Conservation (phyloP, 495 filamentous ascomycete genomes). For the Trichoderma reesei region DNA sequence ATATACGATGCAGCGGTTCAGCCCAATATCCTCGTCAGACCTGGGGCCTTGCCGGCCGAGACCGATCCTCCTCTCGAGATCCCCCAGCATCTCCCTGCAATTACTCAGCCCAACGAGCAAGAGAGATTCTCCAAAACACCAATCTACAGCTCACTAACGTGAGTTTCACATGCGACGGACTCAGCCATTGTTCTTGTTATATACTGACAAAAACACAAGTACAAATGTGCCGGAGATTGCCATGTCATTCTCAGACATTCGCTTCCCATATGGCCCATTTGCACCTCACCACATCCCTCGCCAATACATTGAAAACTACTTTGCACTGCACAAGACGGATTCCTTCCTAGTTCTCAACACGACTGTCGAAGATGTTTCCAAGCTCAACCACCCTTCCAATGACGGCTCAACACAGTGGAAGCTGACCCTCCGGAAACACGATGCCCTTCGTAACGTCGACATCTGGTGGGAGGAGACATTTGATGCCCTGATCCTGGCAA, state of each 20-base stretch:
- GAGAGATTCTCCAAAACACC: conserved; percentile 36
- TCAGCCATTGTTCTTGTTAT: too few relatives aligned
- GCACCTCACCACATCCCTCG: conserved; percentile 37
- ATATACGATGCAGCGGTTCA: conserved; percentile 34
- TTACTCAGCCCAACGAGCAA: conserved; percentile 28
- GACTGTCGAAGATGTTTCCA: conserved; percentile 38
- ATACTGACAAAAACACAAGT: conserved; percentile 15
- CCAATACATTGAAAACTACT: conserved; percentile 41
- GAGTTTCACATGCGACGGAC: conserved; percentile 9
- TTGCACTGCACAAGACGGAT: conserved; percentile 32
- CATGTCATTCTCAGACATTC: conserved; percentile 39
- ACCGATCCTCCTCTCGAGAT: conserved; percentile 33
- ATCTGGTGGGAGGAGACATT: conserved; percentile 41
- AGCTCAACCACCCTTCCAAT: conserved; percentile 12
- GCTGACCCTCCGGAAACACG: conserved; percentile 34
- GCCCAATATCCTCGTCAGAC: conserved; percentile 20
- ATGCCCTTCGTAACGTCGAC: conserved; percentile 29
- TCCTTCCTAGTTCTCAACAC: conserved; percentile 33
- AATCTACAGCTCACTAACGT: conserved; percentile 39
- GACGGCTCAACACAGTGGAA: conserved; percentile 27
- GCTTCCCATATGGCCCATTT: conserved; percentile 43
- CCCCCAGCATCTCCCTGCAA: conserved; percentile 28
- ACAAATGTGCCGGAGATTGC: conserved; percentile 43
- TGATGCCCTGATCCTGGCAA: conserved; percentile 40
- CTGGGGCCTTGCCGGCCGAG: conserved; percentile 30